Conservation (phyloP, 1,284 basidiomycete species). For the Trichosporon inkin region DNA sequence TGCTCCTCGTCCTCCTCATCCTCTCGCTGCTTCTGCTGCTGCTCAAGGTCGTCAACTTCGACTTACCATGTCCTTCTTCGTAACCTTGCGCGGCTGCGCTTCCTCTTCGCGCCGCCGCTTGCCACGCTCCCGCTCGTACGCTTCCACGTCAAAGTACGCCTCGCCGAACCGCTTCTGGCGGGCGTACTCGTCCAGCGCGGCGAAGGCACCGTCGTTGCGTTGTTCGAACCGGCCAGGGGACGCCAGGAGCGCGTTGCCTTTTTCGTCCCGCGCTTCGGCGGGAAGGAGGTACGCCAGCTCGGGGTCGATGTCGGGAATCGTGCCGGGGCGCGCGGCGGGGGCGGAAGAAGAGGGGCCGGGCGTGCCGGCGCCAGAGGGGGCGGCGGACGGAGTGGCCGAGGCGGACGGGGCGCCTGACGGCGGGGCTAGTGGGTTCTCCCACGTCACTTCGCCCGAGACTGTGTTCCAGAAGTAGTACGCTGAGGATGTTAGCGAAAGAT, state of each 20-base stretch:
- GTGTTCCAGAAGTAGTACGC: constrained; percentile 86
- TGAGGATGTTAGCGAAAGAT: constrained; percentile 13
- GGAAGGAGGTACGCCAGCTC: constrained; percentile 76
- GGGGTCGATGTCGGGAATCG: constrained; percentile 71
- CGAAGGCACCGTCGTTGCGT: constrained; percentile 54
- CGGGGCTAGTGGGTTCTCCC: constrained; percentile 69
- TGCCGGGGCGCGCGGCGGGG: background rate
- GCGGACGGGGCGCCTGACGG: constrained; percentile 29
- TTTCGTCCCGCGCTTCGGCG: constrained; percentile 53
- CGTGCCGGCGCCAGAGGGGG: constrained; percentile 53
- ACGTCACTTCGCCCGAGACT: constrained; percentile 74
- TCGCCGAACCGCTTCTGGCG: constrained; percentile 78
- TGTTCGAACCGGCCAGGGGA: constrained; percentile 38
- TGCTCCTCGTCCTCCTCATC: no score
- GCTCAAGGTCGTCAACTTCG: constrained; percentile 39
- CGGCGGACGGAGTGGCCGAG: constrained; percentile 27
- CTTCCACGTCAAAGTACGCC: constrained; percentile 79
- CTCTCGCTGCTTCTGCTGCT: constrained; percentile 8
- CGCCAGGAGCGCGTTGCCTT: constrained; percentile 52
- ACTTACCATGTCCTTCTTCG: constrained; percentile 81
- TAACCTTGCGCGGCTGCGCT: constrained; percentile 59
- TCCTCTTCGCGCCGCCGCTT: constrained; percentile 58
- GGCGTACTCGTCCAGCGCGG: constrained; percentile 75
- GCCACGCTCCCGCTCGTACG: constrained; percentile 65
- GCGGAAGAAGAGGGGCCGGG: constrained; percentile 6